phyloP scores from a whole-genome alignment of 768 basidiomycete genomes.

The Auricularia auricula-judae region DNA sequence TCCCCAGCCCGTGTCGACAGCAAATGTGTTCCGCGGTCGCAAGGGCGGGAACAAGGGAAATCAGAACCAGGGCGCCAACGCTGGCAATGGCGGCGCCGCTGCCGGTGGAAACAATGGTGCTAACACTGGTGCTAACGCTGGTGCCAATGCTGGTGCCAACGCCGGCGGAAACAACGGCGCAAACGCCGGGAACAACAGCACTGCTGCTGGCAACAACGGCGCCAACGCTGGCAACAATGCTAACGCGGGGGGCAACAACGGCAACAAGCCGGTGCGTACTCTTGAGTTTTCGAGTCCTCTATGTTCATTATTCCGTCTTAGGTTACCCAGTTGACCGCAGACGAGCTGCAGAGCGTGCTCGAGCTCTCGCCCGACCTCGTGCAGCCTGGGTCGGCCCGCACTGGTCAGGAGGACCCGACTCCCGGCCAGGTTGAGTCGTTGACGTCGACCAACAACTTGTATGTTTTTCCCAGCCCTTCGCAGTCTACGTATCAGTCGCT shows the following conservation, averaged over 20 bases:
- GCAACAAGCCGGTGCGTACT: neutral
- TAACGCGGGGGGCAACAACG: neutral
- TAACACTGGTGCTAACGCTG: neutral
- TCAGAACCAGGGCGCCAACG: neutral
- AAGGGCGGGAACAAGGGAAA: neutral
- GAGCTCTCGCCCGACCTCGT: neutral
- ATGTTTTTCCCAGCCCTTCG: neutral
- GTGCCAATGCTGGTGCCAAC: neutral
- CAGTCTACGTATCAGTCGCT: neutral
- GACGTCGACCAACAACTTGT: constrained; percentile 21
- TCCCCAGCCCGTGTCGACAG: neutral
- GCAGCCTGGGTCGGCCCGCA: constrained; percentile 6
- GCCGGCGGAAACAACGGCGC: neutral
- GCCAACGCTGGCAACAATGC: neutral
- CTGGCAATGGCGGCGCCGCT: neutral
- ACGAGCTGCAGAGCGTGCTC: neutral
- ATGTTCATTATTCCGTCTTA: neutral
- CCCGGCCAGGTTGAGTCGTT: constrained; percentile 18
- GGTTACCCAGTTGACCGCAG: neutral
- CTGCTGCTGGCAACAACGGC: neutral
- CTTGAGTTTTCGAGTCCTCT: neutral
- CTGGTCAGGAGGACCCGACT: constrained; percentile 10
- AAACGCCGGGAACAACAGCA: neutral
- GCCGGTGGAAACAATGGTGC: neutral
- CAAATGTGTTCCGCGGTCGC: neutral